Conservation (phyloP, 805 yeast species). For the Candida sphagnicola region DNA sequence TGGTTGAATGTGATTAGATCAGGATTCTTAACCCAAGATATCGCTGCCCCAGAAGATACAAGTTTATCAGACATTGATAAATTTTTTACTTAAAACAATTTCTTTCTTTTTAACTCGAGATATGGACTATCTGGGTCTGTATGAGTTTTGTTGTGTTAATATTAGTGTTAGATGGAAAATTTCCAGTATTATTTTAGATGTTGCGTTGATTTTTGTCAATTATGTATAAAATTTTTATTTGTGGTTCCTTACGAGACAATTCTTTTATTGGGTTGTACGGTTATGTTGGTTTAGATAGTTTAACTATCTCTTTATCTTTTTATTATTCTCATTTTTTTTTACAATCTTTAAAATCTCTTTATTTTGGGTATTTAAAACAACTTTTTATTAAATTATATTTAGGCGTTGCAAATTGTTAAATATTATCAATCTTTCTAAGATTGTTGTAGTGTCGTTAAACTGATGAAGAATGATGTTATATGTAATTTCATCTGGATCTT, state of each 20-base stretch:
- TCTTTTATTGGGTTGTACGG: neutral
- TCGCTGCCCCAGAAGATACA: conserved; percentile 74
- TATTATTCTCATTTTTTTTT: neutral
- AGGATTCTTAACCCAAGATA: conserved; percentile 75
- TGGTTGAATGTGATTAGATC: conserved; percentile 74
- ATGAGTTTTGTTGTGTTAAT: conserved; percentile 3
- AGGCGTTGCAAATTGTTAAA: neutral
- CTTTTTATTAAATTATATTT: neutral
- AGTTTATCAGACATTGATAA: conserved; percentile 62
- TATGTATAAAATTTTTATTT: neutral
- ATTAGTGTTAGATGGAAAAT: neutral
- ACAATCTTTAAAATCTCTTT: neutral
- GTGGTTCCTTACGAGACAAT: conserved; percentile 1
- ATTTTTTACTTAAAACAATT: conserved; percentile 23
- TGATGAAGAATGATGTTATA: too few species aligned
- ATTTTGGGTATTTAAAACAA: neutral
- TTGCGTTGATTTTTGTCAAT: neutral
- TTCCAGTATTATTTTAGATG: conserved; percentile 4
- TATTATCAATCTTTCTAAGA: too few species aligned
- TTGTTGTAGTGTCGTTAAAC: too few species aligned
- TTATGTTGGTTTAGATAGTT: neutral
- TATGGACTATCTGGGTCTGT: neutral
- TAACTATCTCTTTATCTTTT: neutral
- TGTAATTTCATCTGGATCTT: too few species aligned
- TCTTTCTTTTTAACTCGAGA: neutral